Evolutionary conservation across 371 early-diverging fungal species (phyloP), one percentile per base, ranked within the genome.

Genomic region (Smittium mucronatum): DNA sequence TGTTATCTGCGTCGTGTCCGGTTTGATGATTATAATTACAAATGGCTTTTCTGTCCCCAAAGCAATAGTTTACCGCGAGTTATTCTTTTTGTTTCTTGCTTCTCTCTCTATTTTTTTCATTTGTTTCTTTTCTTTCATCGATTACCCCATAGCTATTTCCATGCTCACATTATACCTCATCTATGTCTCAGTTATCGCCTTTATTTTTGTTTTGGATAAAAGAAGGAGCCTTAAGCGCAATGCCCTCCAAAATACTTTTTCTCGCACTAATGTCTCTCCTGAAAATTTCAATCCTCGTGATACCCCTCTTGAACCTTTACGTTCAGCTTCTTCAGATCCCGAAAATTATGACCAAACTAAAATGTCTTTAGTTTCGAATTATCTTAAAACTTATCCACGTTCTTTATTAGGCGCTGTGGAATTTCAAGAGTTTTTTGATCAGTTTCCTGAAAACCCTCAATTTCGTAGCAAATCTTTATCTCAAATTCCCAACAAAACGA

Each of bases 1-100:
- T 70, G 88, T 90, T 58, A 81, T 85, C 8, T 84, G 86, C 61
- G 83, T 91, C 1, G 89, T 92, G 2, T 83, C 86, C 60, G 89
- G 92, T 68, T 82, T 85, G 2, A 88, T 91, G 82, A 87, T 88
- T 25, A 68, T 79, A 26, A 82, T 89, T 5, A 77, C 86, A 57
- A 81, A 86, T 29, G 83, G 84, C 1, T 90, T 89, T 68, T 78
- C 81, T 57, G 88, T 89, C 8, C 82, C 80, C 59, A 77, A 77
- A 29, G 75, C 81, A 1, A 82, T 89, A 17, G 89, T 90, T 68
- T 68, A 88, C 11, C 79, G 92, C 36, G 92, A 92, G 75, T 80
- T 88, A 2, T 75, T 77, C 0, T 90, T 91, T 66, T 89, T 91
- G 67, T 81, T 70, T 2, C 69, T 71, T 0, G 72, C 79, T 0